Evolutionary conservation across 2,329 filamentous ascomycete genomes (phyloP).

Genomic region (Ceratocystis cubensis): DNA sequence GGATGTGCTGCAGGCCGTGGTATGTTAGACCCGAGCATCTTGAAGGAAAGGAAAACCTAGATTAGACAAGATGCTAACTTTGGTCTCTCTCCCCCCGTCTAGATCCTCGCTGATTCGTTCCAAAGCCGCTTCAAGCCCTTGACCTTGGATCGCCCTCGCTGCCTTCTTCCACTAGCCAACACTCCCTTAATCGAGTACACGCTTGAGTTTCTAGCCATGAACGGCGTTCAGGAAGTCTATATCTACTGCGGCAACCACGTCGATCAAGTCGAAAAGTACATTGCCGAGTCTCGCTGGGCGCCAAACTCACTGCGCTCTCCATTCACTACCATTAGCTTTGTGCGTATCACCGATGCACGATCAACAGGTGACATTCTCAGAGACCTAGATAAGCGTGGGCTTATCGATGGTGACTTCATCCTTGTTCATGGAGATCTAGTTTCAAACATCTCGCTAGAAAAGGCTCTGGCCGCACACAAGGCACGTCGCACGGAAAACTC

Average conservation of each 20-base stretch:
- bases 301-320: constrained; percentile 44
- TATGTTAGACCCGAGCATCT: constrained; percentile 28
- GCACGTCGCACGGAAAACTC: constrained; percentile 71
- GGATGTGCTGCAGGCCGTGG: constrained; percentile 46
- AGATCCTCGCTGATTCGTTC: constrained; percentile 90
- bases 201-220: constrained; percentile 87
- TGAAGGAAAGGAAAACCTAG: background rate
- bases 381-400: constrained; percentile 72
- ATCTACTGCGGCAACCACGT: constrained; percentile 84
- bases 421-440: constrained; percentile 87
- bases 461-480: constrained; percentile 64
- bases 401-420: constrained; percentile 84
- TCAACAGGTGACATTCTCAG: constrained; percentile 91
- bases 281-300: constrained; percentile 64
- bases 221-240: constrained; percentile 86
- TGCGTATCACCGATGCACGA: constrained; percentile 68
- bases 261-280: constrained; percentile 75
- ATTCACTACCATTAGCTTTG: constrained; percentile 69
- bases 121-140: constrained; percentile 86
- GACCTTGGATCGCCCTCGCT: constrained; percentile 80
- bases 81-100: constrained; percentile 6
- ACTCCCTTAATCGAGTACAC: constrained; percentile 95
- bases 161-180: constrained; percentile 84
- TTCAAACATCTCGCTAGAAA: constrained; percentile 75
- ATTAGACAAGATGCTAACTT: constrained; percentile 3